Percentiles rank a stretch among this genome's conserved stretches.
Evolutionary conservation across 331 rosid species (phyloP).

Genomic region (Rhamnella rubrinervis): DNA sequence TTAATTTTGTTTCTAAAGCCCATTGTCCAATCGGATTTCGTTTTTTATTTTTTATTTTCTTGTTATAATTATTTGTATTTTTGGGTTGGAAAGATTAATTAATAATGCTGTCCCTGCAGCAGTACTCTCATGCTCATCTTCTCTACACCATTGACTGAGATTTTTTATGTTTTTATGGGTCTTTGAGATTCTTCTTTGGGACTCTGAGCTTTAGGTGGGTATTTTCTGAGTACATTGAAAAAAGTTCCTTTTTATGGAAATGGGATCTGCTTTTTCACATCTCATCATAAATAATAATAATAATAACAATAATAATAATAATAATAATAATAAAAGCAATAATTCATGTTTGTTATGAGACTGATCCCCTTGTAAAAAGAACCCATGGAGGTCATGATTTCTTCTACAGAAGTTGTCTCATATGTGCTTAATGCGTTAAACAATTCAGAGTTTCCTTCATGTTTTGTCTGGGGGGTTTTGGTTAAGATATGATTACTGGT

Average conservation of each 20-base stretch:
- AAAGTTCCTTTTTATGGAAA: conserved; percentile 87
- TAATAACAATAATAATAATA: conserved; percentile 20
- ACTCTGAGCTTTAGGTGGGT: conserved; percentile 83
- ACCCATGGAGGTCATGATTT: conserved; percentile 69
- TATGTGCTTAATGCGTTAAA: conserved; percentile 50
- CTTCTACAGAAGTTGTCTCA: conserved; percentile 69
- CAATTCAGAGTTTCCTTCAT: conserved; percentile 48
- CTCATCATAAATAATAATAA: conserved; percentile 47
- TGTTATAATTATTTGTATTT: conserved; percentile 11
- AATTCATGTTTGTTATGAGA: conserved; percentile 19
- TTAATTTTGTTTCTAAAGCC: background rate
- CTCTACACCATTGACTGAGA: conserved; percentile 67
- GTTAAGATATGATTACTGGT: conserved; percentile 46
- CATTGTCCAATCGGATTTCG: background rate
- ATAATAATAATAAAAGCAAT: conserved; percentile 18
- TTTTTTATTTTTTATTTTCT: conserved; percentile 7
- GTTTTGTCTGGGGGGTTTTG: conserved; percentile 51
- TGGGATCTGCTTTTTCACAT: conserved; percentile 77
- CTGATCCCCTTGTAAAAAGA: conserved; percentile 53
- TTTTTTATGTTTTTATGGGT: conserved; percentile 32
- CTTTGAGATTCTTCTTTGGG: conserved; percentile 70
- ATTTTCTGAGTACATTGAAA: conserved; percentile 71
- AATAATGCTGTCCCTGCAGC: conserved; percentile 65
- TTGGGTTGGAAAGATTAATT: conserved; percentile 46
- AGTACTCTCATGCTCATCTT: conserved; percentile 68